Base-by-base conservation (phyloP, 116 monocot species). In the Cymodocea nodosa region DNA sequence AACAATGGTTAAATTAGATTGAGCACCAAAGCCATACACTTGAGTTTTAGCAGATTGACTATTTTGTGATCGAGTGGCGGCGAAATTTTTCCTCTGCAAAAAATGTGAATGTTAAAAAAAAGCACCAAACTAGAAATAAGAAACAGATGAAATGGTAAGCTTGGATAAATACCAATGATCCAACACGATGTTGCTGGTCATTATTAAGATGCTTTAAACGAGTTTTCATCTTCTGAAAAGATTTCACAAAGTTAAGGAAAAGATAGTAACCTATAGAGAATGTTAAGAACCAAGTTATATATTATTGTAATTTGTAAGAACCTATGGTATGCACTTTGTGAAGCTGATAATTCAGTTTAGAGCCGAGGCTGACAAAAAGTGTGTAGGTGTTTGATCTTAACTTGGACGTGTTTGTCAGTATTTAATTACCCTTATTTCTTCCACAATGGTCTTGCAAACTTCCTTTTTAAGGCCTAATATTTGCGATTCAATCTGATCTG, bases 391-490 rank as follows among this genome's bases (percentile, higher is more conserved):
- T 44, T 11, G 9, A 44, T 44, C 44, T 44, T 44, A 30, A 30
- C 30, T 30, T 30, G 30, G 30, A 30, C 30, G 3, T 30, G 44
- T 44, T 44, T 44, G 5, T 44, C 44, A 44, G 44, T 15, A 18
- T 44, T 50, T 59, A 3, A 52, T 8, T 83, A 85, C 93, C 88
- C 85, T 73, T 55, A 74, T 82, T 68, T 85, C 77, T 69, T 78
- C 77, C 30, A 73, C 50, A 36, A 88, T 75, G 34, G 66, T 20
- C 52, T 53, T 56, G 58, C 67, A 74, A 62, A 85, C 60, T 74
- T 85, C 76, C 57, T 48, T 20, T 49, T 80, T 81, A 50, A 85
- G 60, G 71, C 75, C 75, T 4, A 54, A 48, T 22, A 83, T 61
- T 35, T 63, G 71, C 68, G 79, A 72, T 78, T 83, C 70, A 61